Evolutionary conservation across 1,139 yeast genomes (phyloP).

Genomic region (Meyerozyma sp.): DNA sequence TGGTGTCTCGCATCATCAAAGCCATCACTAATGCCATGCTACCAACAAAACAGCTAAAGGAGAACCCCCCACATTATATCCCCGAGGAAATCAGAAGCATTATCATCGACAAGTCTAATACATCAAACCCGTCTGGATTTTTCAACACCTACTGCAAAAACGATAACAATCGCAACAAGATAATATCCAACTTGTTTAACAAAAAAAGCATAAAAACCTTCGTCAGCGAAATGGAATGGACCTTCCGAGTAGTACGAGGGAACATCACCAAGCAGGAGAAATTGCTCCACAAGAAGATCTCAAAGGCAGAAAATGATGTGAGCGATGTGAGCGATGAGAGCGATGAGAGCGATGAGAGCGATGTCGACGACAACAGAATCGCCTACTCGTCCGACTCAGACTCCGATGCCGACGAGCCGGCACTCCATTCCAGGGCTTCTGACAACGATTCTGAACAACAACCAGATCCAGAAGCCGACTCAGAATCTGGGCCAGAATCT

Average conservation of each 20-base stretch:
- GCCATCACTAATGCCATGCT: conserved; percentile 19
- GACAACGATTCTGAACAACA: background rate
- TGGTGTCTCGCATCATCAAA: conserved; percentile 32
- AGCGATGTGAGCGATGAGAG: conserved; percentile 8
- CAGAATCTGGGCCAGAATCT: conserved; percentile 3
- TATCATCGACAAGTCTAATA: conserved; percentile 22
- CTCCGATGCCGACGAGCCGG: conserved; percentile 7
- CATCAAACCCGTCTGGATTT: conserved; percentile 43
- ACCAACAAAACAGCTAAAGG: conserved; percentile 20
- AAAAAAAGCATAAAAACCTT: conserved; percentile 44
- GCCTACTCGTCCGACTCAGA: conserved; percentile 8
- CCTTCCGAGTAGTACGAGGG: conserved; percentile 58
- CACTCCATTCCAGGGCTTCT: background rate
- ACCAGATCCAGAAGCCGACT: conserved; percentile 6
- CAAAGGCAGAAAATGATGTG: conserved; percentile 4
- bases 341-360: conserved; percentile 9
- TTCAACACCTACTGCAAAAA: conserved; percentile 42
- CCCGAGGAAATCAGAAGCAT: conserved; percentile 17
- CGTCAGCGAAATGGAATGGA: conserved; percentile 47
- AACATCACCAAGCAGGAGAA: conserved; percentile 44
- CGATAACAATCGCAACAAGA: conserved; percentile 34
- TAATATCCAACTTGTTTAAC: conserved; percentile 58
- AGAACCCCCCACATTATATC: conserved; percentile 30
- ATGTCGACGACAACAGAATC: conserved; percentile 10
- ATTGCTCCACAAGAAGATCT: conserved; percentile 21